A percentile compares a stretch with the other conserved stretches of the same genome.
These are phyloP conservation scores for Linum trigynum DNA, from an alignment of 345 rosid species.

Conservation along the genomic window DNA sequence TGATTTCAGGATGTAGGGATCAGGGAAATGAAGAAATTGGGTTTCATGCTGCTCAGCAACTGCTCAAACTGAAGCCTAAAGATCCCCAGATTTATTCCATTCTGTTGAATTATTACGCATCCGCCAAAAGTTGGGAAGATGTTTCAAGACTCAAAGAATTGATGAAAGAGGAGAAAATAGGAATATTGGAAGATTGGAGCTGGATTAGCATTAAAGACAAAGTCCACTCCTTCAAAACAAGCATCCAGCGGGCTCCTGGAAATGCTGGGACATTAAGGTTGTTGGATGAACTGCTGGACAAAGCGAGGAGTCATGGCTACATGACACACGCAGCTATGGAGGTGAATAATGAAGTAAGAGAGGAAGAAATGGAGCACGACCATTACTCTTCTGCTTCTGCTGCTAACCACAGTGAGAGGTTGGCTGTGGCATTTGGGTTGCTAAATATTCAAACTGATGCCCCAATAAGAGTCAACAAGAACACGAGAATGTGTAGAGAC, in stretches of 20 bases:
- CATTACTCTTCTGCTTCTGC: conserved; percentile 18
- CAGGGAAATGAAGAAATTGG: conserved; percentile 35
- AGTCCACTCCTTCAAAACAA: conserved; percentile 30
- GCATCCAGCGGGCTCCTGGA: conserved; percentile 15
- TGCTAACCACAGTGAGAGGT: conserved; percentile 34
- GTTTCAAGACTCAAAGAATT: conserved; percentile 26
- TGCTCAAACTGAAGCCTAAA: conserved; percentile 36
- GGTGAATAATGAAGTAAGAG: conserved; percentile 13
- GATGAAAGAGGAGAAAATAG: conserved; percentile 27
- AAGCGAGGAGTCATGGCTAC: conserved; percentile 26
- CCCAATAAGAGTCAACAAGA: conserved; percentile 31
- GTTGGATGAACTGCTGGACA: conserved; percentile 28
- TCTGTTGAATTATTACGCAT: conserved; percentile 24
- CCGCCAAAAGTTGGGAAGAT: conserved; percentile 37
- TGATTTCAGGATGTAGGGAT: conserved; percentile 39
- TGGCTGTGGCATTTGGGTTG: conserved; percentile 46
- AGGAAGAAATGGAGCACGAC: conserved; percentile 7
- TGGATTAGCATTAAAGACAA: conserved; percentile 39
- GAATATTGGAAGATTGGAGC: conserved; percentile 37
- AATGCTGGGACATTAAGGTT: conserved; percentile 13
- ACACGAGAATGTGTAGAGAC: conserved; percentile 30
- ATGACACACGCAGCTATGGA: conserved; percentile 8
- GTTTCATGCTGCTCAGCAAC: conserved; percentile 35
- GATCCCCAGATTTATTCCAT: conserved; percentile 22
- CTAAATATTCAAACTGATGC: conserved; percentile 24